Conservation (phyloP, 768 basidiomycete species). For the Mycena vulgaris region DNA sequence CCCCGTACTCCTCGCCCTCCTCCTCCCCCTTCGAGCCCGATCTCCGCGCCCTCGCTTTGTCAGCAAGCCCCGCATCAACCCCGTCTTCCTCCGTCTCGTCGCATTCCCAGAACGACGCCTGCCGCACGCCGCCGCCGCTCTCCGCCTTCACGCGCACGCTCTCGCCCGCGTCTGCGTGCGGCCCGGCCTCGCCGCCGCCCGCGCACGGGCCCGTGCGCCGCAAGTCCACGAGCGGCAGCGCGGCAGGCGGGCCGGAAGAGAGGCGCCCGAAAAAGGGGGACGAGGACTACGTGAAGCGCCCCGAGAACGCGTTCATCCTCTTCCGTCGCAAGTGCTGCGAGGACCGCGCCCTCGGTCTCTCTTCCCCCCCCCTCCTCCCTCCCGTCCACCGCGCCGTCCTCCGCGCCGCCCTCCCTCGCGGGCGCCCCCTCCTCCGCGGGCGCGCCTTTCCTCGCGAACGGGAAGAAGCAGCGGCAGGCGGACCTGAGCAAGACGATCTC, state of each 20-base stretch:
- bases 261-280: conserved; percentile 80
- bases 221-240: conserved; percentile 10
- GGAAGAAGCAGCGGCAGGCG: conserved; percentile 82
- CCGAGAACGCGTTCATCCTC: conserved; percentile 82
- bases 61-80: conserved; percentile 46
- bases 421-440: conserved; percentile 16
- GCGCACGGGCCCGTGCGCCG: conserved; percentile 9
- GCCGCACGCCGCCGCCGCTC: conserved; percentile 58
- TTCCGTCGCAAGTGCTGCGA: conserved; percentile 87
- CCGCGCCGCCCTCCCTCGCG: conserved; percentile 24
- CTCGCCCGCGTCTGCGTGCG: conserved; percentile 13
- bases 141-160: conserved; percentile 36
- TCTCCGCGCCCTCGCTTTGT: conserved; percentile 66
- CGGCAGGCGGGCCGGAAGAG: conserved; percentile 45
- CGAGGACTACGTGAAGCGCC: conserved; percentile 85
- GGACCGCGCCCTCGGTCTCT: conserved; percentile 56
- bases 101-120: conserved; percentile 61
- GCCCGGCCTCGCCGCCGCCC: background rate
- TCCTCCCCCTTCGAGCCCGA: conserved; percentile 84
- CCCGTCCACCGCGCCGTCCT: conserved; percentile 12
- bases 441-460: conserved; percentile 4
- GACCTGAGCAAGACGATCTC: conserved; percentile 88
- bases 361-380: background rate
- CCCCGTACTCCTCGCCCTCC: conserved; percentile 77
- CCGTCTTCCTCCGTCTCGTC: conserved; percentile 54